These are phyloP conservation scores for Rhizophora apiculata DNA, from an alignment of 345 rosid genomes.

Conservation along the genomic window DNA sequence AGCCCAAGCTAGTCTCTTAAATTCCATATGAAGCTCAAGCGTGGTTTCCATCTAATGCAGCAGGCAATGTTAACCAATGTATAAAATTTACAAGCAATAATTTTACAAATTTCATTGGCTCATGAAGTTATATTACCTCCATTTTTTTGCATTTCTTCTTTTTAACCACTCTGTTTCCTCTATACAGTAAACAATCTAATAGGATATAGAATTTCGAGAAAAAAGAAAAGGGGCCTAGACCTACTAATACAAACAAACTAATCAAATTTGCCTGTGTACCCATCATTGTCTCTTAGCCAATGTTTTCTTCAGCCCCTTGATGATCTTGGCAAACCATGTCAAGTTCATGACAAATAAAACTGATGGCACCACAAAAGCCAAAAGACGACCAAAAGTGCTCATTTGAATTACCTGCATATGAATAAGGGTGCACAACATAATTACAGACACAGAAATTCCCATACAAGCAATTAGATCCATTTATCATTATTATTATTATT, in stretches of 20 bases:
- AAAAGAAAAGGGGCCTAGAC: too few species aligned
- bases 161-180: not conserved
- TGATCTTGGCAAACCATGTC: conserved; percentile 25
- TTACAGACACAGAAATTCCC: not conserved
- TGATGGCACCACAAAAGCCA: conserved; percentile 21
- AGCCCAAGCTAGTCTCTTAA: too few species aligned
- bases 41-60: too few species aligned
- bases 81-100: too few species aligned
- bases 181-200: not conserved
- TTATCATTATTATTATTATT: too few species aligned
- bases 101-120: not conserved
- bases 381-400: conserved; percentile 21
- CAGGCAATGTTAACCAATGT: too few species aligned
- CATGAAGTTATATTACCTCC: not conserved
- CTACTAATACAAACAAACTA: not conserved
- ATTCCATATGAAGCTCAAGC: too few species aligned
- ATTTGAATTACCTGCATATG: conserved; percentile 26
- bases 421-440: too few species aligned
- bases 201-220: too few species aligned
- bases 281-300: conserved; percentile 20
- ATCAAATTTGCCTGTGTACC: conserved; percentile 2
- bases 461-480: not conserved
- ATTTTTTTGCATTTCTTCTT: not conserved
- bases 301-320: conserved; percentile 28
- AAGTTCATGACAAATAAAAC: conserved; percentile 24